Evolutionary conservation across 805 yeast species (phyloP), one percentile per base, ranked within the genome.

Genomic region (Candida qinlingensis): DNA sequence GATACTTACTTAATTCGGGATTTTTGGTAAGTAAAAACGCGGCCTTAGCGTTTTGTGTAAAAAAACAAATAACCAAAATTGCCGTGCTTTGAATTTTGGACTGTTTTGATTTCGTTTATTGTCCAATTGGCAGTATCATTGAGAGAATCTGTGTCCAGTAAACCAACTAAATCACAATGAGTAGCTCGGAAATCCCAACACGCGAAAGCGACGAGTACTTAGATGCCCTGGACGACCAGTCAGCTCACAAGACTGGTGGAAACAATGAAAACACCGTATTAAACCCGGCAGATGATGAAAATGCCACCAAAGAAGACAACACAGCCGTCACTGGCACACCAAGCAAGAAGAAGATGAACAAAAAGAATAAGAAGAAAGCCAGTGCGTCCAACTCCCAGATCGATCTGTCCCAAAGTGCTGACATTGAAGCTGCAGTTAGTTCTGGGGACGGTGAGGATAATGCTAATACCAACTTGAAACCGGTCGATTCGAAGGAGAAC

Each of bases 281-380:
- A 11, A 31, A 8, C 34, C 34, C 34, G 34, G 34, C 11, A 31
- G 34, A 31, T 8, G 34, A 31, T 10, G 25, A 9, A 4, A 28
- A 33, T n/a, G 36, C 28, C 19, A 29, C 30, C 26, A 19, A 36
- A 4, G 35, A 19, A 39, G 39, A 7, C 3, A 34, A 12, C 25
- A 39, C 28, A 10, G 42, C 35, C 30, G 35, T 13, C 27, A 29
- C 36, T n/a, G 30, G 9, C 29, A 25, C 42, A 19, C n/a, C 41
- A 8, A 27, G 43, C 25, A 37, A 44, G 37, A 48, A 41, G 43
- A 34, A 48, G 53, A 53, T 37, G 54, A 52, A 39, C 44, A 50
- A 48, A 37, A 41, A 36, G 38, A 53, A 45, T 55, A 56, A 44
- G 44, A 53, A 38, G 49, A 54, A 44, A 47, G 49, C 37, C 8